These are phyloP conservation scores for Schwanniomyces yamadae DNA, from an alignment of 805 yeast genomes.

Conservation along the genomic window DNA sequence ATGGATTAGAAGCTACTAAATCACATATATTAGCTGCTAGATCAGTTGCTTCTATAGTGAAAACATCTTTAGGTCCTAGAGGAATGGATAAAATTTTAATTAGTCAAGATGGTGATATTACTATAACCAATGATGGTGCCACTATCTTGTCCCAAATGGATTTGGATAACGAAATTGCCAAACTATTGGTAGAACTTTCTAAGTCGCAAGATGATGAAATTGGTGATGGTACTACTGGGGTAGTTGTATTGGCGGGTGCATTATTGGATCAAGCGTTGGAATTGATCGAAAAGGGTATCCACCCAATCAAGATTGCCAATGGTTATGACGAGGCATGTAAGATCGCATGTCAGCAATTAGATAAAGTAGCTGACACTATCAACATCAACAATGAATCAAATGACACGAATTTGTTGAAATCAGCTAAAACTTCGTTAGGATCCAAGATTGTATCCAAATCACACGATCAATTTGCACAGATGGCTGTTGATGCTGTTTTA, in stretches of 20 bases:
- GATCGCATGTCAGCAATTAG: constrained; percentile 77
- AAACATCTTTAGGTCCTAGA: constrained; percentile 94
- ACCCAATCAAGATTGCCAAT: constrained; percentile 94
- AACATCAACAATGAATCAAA: constrained; percentile 46
- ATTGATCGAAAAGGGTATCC: constrained; percentile 93
- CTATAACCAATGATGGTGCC: constrained; percentile 98
- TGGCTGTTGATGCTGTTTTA: constrained; percentile 95
- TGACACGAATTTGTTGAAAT: constrained; percentile 69
- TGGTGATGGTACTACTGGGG: constrained; percentile 99
- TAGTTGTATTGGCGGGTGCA: constrained; percentile 94
- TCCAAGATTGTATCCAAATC: constrained; percentile 93
- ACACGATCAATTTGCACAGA: constrained; percentile 89
- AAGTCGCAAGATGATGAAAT: constrained; percentile 97
- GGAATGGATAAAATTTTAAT: constrained; percentile 97
- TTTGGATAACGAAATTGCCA: constrained; percentile 93
- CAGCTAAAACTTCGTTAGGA: constrained; percentile 93
- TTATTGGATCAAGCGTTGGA: constrained; percentile 91
- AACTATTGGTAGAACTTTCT: constrained; percentile 87
- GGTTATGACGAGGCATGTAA: constrained; percentile 98
- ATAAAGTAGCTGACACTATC: constrained; percentile 69
- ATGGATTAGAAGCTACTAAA: constrained; percentile 51
- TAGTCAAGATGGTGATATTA: constrained; percentile 95
- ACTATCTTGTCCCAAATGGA: constrained; percentile 96
- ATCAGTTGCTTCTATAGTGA: constrained; percentile 88
- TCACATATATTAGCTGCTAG: constrained; percentile 93